Conservation (phyloP, 202 grass and related monocot species). For the Schoenoplectus triqueter region DNA sequence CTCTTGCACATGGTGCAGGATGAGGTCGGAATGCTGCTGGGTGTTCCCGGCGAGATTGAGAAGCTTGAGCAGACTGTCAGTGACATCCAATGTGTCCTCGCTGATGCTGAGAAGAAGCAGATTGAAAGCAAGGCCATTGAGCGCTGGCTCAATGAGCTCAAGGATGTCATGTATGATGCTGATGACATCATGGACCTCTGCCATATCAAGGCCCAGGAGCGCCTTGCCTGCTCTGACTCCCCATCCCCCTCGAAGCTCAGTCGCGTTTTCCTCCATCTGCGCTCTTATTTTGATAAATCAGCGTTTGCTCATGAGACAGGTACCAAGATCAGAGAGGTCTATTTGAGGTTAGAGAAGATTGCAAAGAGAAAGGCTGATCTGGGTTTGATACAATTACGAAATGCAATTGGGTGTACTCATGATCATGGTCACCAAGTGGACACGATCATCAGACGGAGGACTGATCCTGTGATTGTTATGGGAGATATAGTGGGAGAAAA, state of each 20-base stretch:
- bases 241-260: neutral
- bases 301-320: neutral
- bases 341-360: neutral
- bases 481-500: slow-evolving; percentile 1
- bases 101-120: slow-evolving; percentile 33
- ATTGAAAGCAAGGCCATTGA: slow-evolving; percentile 29
- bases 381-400: neutral
- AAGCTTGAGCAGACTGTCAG: slow-evolving; percentile 17
- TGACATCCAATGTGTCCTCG: slow-evolving; percentile 9
- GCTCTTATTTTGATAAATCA: neutral
- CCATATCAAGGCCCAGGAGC: neutral
- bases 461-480: neutral
- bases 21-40: slow-evolving; percentile 22
- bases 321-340: neutral
- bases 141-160: slow-evolving; percentile 37
- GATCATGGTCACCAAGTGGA: too few species aligned
- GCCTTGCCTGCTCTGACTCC: neutral
- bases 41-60: slow-evolving; percentile 28
- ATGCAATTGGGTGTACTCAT: neutral
- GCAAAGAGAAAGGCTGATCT: neutral
- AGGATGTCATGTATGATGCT: slow-evolving; percentile 45
- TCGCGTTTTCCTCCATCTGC: neutral
- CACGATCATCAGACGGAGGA: neutral
- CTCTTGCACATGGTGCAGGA: neutral
- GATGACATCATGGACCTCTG: slow-evolving; percentile 36